Base-by-base conservation (phyloP, 768 basidiomycete genomes). In the Tulasnella sp. region DNA sequence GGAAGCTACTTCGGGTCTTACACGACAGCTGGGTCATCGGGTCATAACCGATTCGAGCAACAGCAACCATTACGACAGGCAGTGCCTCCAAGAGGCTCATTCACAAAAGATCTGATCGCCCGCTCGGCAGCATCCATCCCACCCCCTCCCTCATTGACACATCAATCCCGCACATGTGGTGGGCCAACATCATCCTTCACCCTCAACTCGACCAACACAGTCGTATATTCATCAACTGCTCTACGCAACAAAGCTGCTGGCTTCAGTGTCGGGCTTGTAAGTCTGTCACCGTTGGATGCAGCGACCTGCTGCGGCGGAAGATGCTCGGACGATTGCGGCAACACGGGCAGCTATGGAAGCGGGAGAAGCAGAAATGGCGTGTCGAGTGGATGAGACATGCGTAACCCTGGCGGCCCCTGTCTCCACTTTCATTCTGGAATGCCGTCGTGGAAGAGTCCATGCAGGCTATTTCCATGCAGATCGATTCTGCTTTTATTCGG, bases 41-140 rank as follows among this genome's bases (percentile, higher is more conserved):
- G 34, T 38, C 34, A 5, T 15, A 38, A 38, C 34, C 15, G 34
- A 15, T 38, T 15, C 34, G 34, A 38, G 34, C 34, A 15, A 7
- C 34, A 38, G 7, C 34, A 38, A 38, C 34, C 5, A 38, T 15
- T 38, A 38, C 34, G 7, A 38, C 34, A 38, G 15, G 5, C 34
- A 7, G 34, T 38, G 34, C 34, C 34, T 38, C 52, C 55, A 19
- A 34, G 55, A 23, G 55, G 41, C 41, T 45, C 43, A 43, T 38
- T 43, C 17, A 56, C 55, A 27, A 38, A 56, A 27, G 55, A 56
- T 24, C 55, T 56, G 41, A 56, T 56, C 17, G 55, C 41, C 5
- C 41, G 55, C 41, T 56, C 55, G 34, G 55, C 55, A 19, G 58
- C 58, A 41, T 49, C 58, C 45, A 59, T 49, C 29, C 58, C 58